Percentiles rank a stretch among this genome's conserved stretches.
Conservation (phyloP, 345 rosid species). For the Citrus trifoliata region DNA sequence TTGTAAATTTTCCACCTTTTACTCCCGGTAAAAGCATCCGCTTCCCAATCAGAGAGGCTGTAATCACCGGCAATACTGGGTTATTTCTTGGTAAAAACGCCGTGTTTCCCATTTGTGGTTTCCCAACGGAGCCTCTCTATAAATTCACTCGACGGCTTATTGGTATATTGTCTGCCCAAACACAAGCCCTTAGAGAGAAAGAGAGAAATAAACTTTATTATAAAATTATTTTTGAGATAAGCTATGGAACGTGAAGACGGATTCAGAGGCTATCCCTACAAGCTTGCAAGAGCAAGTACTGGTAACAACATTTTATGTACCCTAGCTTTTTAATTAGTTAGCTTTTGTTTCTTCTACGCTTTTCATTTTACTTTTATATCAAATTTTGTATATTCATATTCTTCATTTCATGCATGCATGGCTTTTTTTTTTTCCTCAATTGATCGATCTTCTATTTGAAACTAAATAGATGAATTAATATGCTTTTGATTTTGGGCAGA, state of each 20-base stretch:
- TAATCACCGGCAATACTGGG: not conserved
- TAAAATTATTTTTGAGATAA: not conserved
- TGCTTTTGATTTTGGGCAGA: not conserved
- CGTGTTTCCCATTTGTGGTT: not conserved
- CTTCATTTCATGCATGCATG: not conserved
- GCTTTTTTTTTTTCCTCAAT: not conserved
- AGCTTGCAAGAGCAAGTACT: not conserved
- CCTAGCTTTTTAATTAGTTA: not conserved
- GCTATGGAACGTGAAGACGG: constrained; percentile 9
- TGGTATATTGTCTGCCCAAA: not conserved
- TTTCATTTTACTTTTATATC: too few relatives aligned
- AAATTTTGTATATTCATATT: not conserved
- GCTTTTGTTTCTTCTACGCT: not conserved
- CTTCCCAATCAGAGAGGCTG: not conserved
- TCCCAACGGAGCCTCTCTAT: not conserved
- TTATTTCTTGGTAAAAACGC: not conserved
- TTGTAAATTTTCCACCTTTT: not conserved
- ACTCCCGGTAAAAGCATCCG: not conserved
- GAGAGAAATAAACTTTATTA: not conserved
- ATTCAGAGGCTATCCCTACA: constrained; percentile 6
- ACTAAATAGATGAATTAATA: too few relatives aligned
- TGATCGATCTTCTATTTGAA: not conserved
- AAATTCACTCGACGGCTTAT: not conserved
- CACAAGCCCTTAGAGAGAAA: not conserved
- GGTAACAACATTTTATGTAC: not conserved